Base-by-base conservation (phyloP, 805 yeast species). In the Sugiyamaella mastotermitis region DNA sequence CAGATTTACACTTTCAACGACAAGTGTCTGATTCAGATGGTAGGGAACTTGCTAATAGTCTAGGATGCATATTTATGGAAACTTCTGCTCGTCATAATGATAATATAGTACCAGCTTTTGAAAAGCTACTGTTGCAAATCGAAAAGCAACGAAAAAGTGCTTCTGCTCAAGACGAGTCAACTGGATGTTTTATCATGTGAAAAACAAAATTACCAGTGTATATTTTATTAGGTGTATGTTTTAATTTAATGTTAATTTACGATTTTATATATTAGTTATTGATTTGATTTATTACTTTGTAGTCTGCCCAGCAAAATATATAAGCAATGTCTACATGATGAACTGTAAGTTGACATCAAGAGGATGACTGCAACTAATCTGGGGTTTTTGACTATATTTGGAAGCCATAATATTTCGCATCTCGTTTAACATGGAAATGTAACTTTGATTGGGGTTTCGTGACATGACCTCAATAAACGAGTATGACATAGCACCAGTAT, bases 401-500 rank as follows among this genome's bases (percentile, higher is more conserved):
- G 71, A 70, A 15, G 65, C 54, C 65, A 85, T 67, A 29, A 76
- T 74, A 21, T 65, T 56, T 54, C 95, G 71, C 74, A 82, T 77
- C 46, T 77, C 75, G 58, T 83, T 81, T 56, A 85, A 64, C 42
- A 85, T 64, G 3, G 84, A 68, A 39, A 83, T 52, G 53, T 80
- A 85, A 15, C 80, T 69, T 61, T 83, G 92, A 48, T 71, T 69
- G 5, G 83, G 79, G 52, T 76, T 74, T 34, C 68, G 63, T 18
- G 62, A 50, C 65, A 84, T 61, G 6, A 82, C 88, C 43, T 69
- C 66, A 32, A 83, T 67, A 51, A 85, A 83, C 1, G 94, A 80
- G 62, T 76, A 82, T 17, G 87, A 79, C 83, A 84, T 80, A 3
- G 95, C 95, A 41, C 95, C 95, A 0, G 92, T 82, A 29, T 78